Percentiles rank a stretch among this genome's conserved stretches.
Evolutionary conservation across 148 eudicot genomes (phyloP).

Genomic region (Drosera capensis): DNA sequence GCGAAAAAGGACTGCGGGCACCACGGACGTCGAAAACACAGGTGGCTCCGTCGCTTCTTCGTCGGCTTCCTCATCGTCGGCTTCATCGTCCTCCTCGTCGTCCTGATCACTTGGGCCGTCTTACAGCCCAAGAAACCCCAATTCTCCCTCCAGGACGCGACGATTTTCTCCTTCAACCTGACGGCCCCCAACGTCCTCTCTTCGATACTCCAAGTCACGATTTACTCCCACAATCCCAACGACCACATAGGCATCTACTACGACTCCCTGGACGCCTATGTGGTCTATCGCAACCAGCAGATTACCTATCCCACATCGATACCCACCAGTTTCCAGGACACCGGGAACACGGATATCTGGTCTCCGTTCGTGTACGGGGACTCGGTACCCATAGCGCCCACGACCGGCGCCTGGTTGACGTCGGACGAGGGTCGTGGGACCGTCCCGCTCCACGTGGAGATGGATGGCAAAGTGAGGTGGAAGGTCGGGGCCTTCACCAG

Average conservation of each 20-base stretch:
- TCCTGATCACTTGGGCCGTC: conserved; percentile 28
- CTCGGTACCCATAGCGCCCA: conserved; percentile 24
- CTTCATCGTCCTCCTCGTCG: conserved; percentile 13
- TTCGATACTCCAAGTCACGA: conserved; percentile 22
- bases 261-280: conserved; percentile 28
- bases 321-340: conserved; percentile 25
- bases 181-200: conserved; percentile 22
- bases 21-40: conserved; percentile 16
- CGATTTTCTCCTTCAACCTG: conserved; percentile 30
- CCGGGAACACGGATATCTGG: conserved; percentile 23
- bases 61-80: conserved; percentile 6
- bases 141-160: conserved; percentile 36
- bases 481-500: conserved; percentile 30
- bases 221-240: conserved; percentile 33
- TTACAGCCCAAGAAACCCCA: conserved; percentile 35
- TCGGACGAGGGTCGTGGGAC: conserved; percentile 19
- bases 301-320: conserved; percentile 25
- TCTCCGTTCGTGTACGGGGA: conserved; percentile 25
- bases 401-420: conserved; percentile 8
- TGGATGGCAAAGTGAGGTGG: conserved; percentile 26
- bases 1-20: conserved; percentile 33
- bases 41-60: conserved; percentile 6
- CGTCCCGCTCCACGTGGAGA: conserved; percentile 14
- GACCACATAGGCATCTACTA: conserved; percentile 28
- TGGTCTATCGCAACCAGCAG: conserved; percentile 24